Evolutionary conservation across 768 basidiomycete genomes (phyloP).

Genomic region (Leccinum incarnatum): DNA sequence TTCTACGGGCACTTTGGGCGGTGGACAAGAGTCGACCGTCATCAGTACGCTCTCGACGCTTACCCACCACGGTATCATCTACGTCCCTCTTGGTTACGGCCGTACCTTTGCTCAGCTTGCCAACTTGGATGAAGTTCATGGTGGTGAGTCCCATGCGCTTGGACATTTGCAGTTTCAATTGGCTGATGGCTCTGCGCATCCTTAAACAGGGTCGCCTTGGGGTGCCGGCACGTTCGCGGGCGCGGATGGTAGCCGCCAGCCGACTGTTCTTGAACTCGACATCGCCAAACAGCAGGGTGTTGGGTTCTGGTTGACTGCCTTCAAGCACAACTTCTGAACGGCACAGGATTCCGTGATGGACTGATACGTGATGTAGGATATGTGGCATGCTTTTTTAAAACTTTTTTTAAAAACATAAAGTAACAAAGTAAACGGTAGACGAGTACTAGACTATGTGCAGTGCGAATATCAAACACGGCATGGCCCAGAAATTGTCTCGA

Average conservation of each 20-base stretch:
- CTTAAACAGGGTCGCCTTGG: constrained; percentile 63
- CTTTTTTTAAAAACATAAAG: no score
- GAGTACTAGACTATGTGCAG: no score
- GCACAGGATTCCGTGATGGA: no score
- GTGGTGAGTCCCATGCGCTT: constrained; percentile 42
- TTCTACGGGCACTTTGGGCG: constrained; percentile 65
- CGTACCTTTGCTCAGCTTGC: constrained; percentile 41
- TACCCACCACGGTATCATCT: constrained; percentile 70
- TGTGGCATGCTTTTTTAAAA: no score
- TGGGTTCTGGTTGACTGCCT: constrained; percentile 48
- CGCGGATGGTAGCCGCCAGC: constrained; percentile 46
- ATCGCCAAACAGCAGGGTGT: constrained; percentile 52
- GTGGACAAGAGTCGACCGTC: constrained; percentile 70
- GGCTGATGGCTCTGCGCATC: neutral
- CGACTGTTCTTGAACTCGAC: constrained; percentile 48
- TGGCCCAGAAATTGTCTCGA: no score
- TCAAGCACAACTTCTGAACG: constrained; percentile 34
- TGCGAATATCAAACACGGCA: no score
- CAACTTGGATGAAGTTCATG: constrained; percentile 50
- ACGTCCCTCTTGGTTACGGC: constrained; percentile 68
- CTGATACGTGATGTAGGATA: no score
- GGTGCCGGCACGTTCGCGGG: constrained; percentile 67
- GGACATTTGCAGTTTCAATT: neutral
- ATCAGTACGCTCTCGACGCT: constrained; percentile 54
- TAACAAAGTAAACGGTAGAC: no score